Evolutionary conservation across 2,329 filamentous ascomycete genomes (phyloP).

Genomic region (Erysiphe neolycopersici): DNA sequence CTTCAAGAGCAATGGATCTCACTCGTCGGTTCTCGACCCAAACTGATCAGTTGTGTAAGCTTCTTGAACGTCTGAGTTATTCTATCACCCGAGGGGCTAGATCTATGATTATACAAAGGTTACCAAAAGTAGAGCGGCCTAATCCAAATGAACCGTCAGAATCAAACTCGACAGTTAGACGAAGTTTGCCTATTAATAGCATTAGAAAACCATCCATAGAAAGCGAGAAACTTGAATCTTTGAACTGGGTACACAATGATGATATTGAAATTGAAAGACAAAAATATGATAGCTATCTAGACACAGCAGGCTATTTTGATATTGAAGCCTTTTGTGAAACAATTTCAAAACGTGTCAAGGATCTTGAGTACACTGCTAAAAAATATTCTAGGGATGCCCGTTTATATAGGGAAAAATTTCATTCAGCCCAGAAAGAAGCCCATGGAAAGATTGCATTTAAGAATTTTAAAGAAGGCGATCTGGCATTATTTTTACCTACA

Average conservation of each 20-base stretch:
- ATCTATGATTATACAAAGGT: constrained; percentile 48
- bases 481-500: constrained; percentile 82
- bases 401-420: constrained; percentile 65
- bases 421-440: constrained; percentile 53
- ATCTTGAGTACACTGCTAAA: constrained; percentile 75
- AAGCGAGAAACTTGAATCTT: constrained; percentile 39
- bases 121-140: constrained; percentile 32
- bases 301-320: constrained; percentile 51
- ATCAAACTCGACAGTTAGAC: constrained; percentile 24
- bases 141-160: constrained; percentile 32
- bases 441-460: constrained; percentile 92
- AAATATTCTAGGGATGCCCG: constrained; percentile 83
- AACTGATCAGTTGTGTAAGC: constrained; percentile 55
- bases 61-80: constrained; percentile 73
- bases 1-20: constrained; percentile 51
- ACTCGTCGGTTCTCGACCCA: constrained; percentile 62
- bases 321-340: constrained; percentile 64
- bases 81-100: constrained; percentile 48
- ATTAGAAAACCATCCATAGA: constrained; percentile 29
- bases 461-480: constrained; percentile 86
- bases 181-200: constrained; percentile 22
- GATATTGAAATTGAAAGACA: constrained; percentile 38
- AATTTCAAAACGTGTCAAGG: constrained; percentile 69
- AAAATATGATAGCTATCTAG: constrained; percentile 50
- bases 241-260: constrained; percentile 58